A percentile compares a stretch with the other conserved stretches of the same genome.
These are phyloP conservation scores for Tieghemostelium lacteum DNA, from an alignment of 78 protist genomes.

Conservation along the genomic window DNA sequence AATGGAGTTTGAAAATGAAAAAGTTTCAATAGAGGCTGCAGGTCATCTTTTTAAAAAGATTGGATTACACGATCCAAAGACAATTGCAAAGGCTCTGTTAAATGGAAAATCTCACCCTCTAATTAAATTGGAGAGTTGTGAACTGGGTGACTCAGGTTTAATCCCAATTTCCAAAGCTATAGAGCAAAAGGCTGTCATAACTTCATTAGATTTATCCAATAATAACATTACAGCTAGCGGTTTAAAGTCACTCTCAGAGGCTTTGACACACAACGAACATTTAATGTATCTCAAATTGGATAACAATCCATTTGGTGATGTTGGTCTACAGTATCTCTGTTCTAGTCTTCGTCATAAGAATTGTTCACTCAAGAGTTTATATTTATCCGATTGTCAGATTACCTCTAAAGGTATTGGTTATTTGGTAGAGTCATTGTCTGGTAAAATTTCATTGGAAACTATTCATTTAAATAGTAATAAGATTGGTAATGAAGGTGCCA, in stretches of 20 bases:
- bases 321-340: slow-evolving; percentile 4
- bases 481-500: slow-evolving; percentile 21
- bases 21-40: slow-evolving; percentile 62
- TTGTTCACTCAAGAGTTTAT: slow-evolving; percentile 8
- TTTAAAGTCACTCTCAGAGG: background rate
- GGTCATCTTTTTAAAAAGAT: slow-evolving; percentile 74
- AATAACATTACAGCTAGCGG: slow-evolving; percentile 34
- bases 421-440: slow-evolving; percentile 10
- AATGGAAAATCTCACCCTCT: slow-evolving; percentile 74
- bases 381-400: slow-evolving; percentile 52
- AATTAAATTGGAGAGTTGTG: slow-evolving; percentile 23
- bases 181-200: slow-evolving; percentile 48
- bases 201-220: slow-evolving; percentile 43
- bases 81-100: slow-evolving; percentile 44
- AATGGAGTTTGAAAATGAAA: slow-evolving; percentile 45
- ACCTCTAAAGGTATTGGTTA: background rate
- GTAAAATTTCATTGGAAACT: slow-evolving; percentile 23
- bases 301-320: slow-evolving; percentile 69
- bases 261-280: slow-evolving; percentile 2
- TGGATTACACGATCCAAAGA: slow-evolving; percentile 28
- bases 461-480: slow-evolving; percentile 58
- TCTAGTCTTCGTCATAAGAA: background rate
- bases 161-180: slow-evolving; percentile 28
- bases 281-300: slow-evolving; percentile 39
- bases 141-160: slow-evolving; percentile 48